Conservation (phyloP, 148 eudicot genomes). For the Oxyria digyna region DNA sequence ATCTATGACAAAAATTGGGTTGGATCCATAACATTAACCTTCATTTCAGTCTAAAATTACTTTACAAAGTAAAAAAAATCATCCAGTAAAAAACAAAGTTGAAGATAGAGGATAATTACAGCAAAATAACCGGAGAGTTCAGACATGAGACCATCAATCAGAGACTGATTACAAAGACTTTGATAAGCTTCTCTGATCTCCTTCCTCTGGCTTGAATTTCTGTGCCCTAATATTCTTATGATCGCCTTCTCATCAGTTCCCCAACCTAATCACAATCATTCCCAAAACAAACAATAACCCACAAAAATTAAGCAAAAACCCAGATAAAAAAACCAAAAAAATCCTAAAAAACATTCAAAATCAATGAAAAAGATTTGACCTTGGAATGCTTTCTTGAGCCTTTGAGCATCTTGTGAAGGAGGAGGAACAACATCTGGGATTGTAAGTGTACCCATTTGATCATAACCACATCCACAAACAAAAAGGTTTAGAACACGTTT, state of each 20-base stretch:
- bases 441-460: conserved; percentile 27
- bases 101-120: conserved; percentile 17
- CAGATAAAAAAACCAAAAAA: not conserved
- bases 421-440: conserved; percentile 49
- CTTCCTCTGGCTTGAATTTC: conserved; percentile 62
- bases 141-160: conserved; percentile 37
- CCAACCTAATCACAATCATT: conserved; percentile 27
- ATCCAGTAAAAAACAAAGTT: conserved; percentile 2
- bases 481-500: conserved; percentile 1
- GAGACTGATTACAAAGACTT: conserved; percentile 39
- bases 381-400: conserved; percentile 40
- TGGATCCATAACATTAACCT: not conserved
- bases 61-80: too few relatives aligned
- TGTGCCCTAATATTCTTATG: conserved; percentile 45
- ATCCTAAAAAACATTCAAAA: not conserved
- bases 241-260: conserved; percentile 57
- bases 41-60: not conserved
- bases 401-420: conserved; percentile 42
- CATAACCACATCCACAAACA: conserved; percentile 2
- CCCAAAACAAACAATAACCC: not conserved
- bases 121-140: conserved; percentile 66
- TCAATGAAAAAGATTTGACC: conserved; percentile 18
- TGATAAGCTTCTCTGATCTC: conserved; percentile 53
- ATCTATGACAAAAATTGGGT: not conserved
- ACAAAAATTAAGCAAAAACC: not conserved